Conservation (phyloP, 2,329 filamentous ascomycete species). For the Sporothrix dimorphospora region DNA sequence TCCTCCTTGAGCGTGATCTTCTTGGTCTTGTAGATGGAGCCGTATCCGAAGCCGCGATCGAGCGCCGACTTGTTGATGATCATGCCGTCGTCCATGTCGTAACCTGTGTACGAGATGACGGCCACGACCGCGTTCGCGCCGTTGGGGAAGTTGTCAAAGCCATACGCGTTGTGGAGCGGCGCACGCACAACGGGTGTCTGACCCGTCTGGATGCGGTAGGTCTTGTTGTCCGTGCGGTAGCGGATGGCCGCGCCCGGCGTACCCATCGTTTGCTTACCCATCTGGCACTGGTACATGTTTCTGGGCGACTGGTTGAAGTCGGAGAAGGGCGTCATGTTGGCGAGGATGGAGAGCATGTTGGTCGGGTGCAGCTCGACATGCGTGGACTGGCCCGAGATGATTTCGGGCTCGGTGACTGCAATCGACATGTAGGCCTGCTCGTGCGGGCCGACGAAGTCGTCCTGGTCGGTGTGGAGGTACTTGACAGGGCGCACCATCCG, state of each 20-base stretch:
- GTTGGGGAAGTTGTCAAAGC: conserved; percentile 97
- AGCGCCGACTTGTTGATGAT: conserved; percentile 97
- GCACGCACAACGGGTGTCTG: conserved; percentile 93
- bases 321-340: conserved; percentile 98
- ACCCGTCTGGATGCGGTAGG: conserved; percentile 90
- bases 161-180: conserved; percentile 93
- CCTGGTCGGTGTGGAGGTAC: conserved; percentile 82
- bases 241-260: conserved; percentile 83
- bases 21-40: conserved; percentile 97
- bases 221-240: conserved; percentile 95
- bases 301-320: conserved; percentile 98
- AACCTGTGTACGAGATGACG: conserved; percentile 97
- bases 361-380: conserved; percentile 95
- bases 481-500: conserved; percentile 91
- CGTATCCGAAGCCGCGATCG: conserved; percentile 92
- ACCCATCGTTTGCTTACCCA: conserved; percentile 99
- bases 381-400: conserved; percentile 84
- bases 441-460: conserved; percentile 88
- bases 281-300: conserved; percentile 99
- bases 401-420: conserved; percentile 84
- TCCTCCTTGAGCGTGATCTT: conserved; percentile 85
- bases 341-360: conserved; percentile 94
- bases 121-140: conserved; percentile 94
- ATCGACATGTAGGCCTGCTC: conserved; percentile 99
- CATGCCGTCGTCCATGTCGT: conserved; percentile 99